Evolutionary conservation across 1,139 yeast genomes (phyloP), one percentile per base, ranked within the genome.

Genomic region (Sugiyamaella sp.): DNA sequence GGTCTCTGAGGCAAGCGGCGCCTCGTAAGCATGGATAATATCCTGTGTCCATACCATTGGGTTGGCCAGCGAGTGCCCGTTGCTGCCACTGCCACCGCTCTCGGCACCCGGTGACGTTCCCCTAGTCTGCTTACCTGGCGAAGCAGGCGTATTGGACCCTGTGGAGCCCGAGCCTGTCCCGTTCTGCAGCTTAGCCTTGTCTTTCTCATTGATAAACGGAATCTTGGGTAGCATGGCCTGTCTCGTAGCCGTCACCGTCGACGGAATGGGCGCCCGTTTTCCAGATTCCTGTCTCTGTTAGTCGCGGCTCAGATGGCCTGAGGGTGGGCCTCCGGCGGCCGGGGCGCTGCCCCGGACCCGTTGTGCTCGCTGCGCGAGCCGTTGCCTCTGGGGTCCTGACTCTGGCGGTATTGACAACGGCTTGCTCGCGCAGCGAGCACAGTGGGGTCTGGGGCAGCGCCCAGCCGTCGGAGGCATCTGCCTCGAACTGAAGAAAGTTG

Each of bases 1-100:
- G 39, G 81, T 77, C 61, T 91, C 96, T 0, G 89, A 77, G 1
- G 95, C 80, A 38, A 93, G 75, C 3, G 95, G 95, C 1, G 95
- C 82, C 62, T 89, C 89, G 53, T 89, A 81, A n/a, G 95, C 95
- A 66, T 86, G 91, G 49, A 86, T 80, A 22, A 93, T 90, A 67
- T 95, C 99, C 69, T 90, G 97, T 25, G 95, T 90, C 95, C 97
- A 90, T 62, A 86, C 86, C 52, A 83, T 80, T 62, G 90, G 74
- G 70, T 83, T 80, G 64, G 84, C 44, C 20, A 41, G 51, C 2
- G 55, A 32, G 14, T 74, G 48, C 48, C 49, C 22, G 33, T 39
- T 44, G 27, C 53, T 21, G 24, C 51, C 46, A 14, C 25, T 19
- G 12, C 35, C 29, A 10, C 29, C 25, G 14, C 21, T 29, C 2